Evolutionary conservation across 345 rosid genomes (phyloP).

Genomic region (Camelina laxa): DNA sequence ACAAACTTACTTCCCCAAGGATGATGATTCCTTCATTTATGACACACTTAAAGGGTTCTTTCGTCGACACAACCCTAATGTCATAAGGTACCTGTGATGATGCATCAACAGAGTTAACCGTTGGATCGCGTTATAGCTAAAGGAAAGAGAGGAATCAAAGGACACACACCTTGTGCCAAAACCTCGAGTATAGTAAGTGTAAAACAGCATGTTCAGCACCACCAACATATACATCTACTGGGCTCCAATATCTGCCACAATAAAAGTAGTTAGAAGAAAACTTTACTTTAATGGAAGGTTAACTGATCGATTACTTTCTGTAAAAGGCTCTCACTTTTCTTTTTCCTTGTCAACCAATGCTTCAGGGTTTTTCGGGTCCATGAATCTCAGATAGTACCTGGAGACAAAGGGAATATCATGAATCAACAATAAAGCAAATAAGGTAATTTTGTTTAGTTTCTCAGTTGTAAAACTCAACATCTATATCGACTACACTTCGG

Average conservation of each 20-base stretch:
- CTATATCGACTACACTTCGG: too few species aligned
- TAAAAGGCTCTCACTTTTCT: constrained; percentile 64
- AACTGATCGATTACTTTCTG: too few species aligned
- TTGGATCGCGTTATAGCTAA: constrained; percentile 8
- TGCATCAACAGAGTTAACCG: constrained; percentile 26
- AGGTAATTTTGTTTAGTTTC: constrained; percentile 1
- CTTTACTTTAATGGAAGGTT: background rate
- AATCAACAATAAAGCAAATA: background rate
- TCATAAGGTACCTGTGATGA: constrained; percentile 81
- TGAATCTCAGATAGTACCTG: constrained; percentile 98
- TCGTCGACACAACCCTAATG: constrained; percentile 86
- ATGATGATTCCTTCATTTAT: constrained; percentile 98
- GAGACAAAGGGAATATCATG: constrained; percentile 27
- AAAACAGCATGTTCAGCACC: constrained; percentile 99
- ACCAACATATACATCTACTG: constrained; percentile 92
- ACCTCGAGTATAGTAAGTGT: constrained; percentile 89
- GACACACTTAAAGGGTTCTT: constrained; percentile 95
- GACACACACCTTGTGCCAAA: constrained; percentile 91
- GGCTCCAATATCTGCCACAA: constrained; percentile 81
- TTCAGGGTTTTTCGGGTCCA: constrained; percentile 82
- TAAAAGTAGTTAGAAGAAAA: constrained; percentile 12
- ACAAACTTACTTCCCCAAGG: constrained; percentile 83
- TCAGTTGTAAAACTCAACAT: background rate
- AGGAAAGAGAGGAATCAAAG: background rate
- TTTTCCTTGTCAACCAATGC: constrained; percentile 75